Evolutionary conservation across 192 early-diverging fungal genomes (phyloP).

Genomic region (Entomortierella lignicola): DNA sequence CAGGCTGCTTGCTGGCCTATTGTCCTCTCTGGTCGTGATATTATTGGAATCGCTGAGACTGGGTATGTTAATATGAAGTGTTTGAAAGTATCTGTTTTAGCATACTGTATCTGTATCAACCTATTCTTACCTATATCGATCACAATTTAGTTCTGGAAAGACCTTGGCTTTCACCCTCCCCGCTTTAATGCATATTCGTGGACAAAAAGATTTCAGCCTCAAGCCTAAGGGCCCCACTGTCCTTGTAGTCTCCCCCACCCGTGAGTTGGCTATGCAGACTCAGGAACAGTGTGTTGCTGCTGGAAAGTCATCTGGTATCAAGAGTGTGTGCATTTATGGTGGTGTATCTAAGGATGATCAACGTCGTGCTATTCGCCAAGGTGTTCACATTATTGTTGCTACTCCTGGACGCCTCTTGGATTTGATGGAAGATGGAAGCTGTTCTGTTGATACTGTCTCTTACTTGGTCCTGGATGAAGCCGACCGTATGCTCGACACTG

Average conservation of each 20-base stretch:
- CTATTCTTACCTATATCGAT: too few species aligned
- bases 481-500: slow-evolving; percentile 97
- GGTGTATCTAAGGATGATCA: slow-evolving; percentile 87
- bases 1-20: slow-evolving; percentile 96
- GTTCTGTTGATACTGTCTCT: slow-evolving; percentile 82
- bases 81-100: background rate
- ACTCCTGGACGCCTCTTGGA: slow-evolving; percentile 97
- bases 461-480: slow-evolving; percentile 97
- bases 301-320: slow-evolving; percentile 68
- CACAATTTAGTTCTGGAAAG: slow-evolving; percentile 75
- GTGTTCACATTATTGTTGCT: slow-evolving; percentile 87
- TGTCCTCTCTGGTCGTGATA: slow-evolving; percentile 81
- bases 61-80: slow-evolving; percentile 61
- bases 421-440: slow-evolving; percentile 83
- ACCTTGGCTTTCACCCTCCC: slow-evolving; percentile 96
- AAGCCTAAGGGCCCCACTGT: slow-evolving; percentile 76
- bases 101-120: background rate
- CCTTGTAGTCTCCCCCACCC: slow-evolving; percentile 92
- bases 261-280: slow-evolving; percentile 96
- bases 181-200: slow-evolving; percentile 81
- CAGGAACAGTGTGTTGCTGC: slow-evolving; percentile 86
- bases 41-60: slow-evolving; percentile 97
- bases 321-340: slow-evolving; percentile 87
- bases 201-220: slow-evolving; percentile 73
- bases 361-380: slow-evolving; percentile 58